Conservation (phyloP, 768 basidiomycete species). For the Suillus sp. region DNA sequence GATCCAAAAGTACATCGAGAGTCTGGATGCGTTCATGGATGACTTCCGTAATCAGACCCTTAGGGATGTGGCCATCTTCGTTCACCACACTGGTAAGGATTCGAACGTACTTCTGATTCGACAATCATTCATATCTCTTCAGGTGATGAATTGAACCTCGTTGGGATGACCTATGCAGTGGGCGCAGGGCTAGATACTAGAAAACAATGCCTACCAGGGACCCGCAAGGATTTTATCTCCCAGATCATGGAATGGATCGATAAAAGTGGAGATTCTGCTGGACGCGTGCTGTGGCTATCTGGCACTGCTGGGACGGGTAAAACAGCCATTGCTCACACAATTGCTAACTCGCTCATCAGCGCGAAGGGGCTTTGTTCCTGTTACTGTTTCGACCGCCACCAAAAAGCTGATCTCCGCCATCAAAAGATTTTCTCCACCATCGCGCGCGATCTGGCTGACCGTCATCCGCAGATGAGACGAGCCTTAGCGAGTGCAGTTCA, state of each 20-base stretch:
- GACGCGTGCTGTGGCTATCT: constrained; percentile 6
- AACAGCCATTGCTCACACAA: constrained; percentile 18
- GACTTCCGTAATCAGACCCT: constrained; percentile 5
- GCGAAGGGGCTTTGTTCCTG: constrained; percentile 18
- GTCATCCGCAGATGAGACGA: constrained; percentile 14
- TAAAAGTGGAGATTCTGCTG: neutral
- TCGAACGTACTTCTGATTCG: neutral
- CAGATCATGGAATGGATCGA: constrained; percentile 5
- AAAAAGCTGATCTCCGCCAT: constrained; percentile 12
- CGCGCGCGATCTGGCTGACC: constrained; percentile 23
- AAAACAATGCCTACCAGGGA: constrained; percentile 7
- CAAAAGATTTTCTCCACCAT: constrained; percentile 19
- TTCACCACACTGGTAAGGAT: constrained; percentile 11
- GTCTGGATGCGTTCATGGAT: constrained; percentile 6
- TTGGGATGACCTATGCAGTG: constrained; percentile 3
- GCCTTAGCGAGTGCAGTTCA: constrained; percentile 6
- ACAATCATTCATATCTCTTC: neutral
- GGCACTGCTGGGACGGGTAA: constrained; percentile 28
- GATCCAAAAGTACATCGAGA: neutral
- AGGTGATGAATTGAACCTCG: constrained; percentile 6
- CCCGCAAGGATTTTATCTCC: constrained; percentile 1
- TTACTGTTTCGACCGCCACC: constrained; percentile 15
- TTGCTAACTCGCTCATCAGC: constrained; percentile 15
- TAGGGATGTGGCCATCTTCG: constrained; percentile 3
- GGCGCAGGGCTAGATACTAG: constrained; percentile 11